A percentile compares a stretch with the other conserved stretches of the same genome.
Conservation (phyloP, 768 basidiomycete genomes). For the Hirschioporus abietinus region DNA sequence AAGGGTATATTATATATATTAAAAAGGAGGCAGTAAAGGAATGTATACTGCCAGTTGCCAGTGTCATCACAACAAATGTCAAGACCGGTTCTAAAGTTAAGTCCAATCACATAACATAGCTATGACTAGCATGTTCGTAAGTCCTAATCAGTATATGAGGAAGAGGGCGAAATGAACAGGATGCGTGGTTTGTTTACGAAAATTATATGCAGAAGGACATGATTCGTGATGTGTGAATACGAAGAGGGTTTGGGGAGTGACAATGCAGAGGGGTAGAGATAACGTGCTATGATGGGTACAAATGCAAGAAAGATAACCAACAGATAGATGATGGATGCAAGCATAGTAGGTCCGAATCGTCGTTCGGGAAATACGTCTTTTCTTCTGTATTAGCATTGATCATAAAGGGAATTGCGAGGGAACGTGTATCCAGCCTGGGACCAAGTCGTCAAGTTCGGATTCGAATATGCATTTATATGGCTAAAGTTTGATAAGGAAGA, state of each 20-base stretch:
- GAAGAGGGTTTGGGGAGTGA: not conserved
- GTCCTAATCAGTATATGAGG: not conserved
- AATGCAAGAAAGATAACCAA: not conserved
- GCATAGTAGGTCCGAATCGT: not conserved
- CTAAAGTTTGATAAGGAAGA: conserved; percentile 9
- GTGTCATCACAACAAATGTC: not conserved
- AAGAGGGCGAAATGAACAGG: not conserved
- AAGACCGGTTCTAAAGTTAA: not conserved
- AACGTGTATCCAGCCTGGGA: conserved; percentile 65
- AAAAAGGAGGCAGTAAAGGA: not conserved
- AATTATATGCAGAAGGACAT: not conserved
- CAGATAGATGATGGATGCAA: not conserved
- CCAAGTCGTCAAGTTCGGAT: conserved; percentile 89
- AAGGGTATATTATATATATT: not conserved
- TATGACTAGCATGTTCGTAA: not conserved
- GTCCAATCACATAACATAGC: not conserved
- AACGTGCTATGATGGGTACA: not conserved
- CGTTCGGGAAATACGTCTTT: not conserved
- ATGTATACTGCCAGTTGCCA: not conserved
- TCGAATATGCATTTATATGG: conserved; percentile 57
- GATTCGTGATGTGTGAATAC: not conserved
- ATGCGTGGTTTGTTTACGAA: not conserved
- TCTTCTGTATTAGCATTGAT: conserved; percentile 26
- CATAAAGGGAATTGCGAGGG: conserved; percentile 56
- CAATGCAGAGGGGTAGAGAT: not conserved